These are phyloP conservation scores for Globisporangium abappressorium DNA, from an alignment of 352 stramenopile species.

Conservation along the genomic window DNA sequence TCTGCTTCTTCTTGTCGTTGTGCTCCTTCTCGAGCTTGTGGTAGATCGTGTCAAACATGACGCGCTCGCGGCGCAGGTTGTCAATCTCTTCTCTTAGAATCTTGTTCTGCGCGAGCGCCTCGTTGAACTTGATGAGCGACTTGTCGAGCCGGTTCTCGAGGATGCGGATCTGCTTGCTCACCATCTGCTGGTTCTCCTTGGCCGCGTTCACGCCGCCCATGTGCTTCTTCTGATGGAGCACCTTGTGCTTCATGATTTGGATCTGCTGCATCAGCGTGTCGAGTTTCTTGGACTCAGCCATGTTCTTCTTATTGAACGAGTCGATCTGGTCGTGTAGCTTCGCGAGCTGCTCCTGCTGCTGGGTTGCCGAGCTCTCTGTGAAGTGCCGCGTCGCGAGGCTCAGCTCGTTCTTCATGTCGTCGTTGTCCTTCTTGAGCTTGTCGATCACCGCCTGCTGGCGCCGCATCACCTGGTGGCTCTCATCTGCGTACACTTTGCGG, in stretches of 20 bases:
- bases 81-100: conserved; percentile 91
- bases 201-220: conserved; percentile 96
- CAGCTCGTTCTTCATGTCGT: conserved; percentile 88
- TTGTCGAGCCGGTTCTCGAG: conserved; percentile 97
- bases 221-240: conserved; percentile 90
- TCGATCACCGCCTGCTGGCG: conserved; percentile 92
- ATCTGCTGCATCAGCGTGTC: conserved; percentile 88
- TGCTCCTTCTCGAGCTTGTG: conserved; percentile 90
- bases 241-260: conserved; percentile 83
- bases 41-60: conserved; percentile 96
- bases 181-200: conserved; percentile 94
- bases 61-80: conserved; percentile 89
- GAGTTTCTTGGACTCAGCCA: conserved; percentile 78
- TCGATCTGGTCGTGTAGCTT: conserved; percentile 89
- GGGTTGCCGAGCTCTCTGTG: conserved; percentile 76
- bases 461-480: conserved; percentile 93
- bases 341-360: conserved; percentile 80
- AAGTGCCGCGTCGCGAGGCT: conserved; percentile 87
- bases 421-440: conserved; percentile 85
- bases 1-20: conserved; percentile 94
- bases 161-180: conserved; percentile 96
- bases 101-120: conserved; percentile 93
- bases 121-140: conserved; percentile 96
- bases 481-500: conserved; percentile 91
- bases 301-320: conserved; percentile 82